These are phyloP conservation scores for Lepraria neglecta DNA, from an alignment of 495 filamentous ascomycete species.

Conservation along the genomic window DNA sequence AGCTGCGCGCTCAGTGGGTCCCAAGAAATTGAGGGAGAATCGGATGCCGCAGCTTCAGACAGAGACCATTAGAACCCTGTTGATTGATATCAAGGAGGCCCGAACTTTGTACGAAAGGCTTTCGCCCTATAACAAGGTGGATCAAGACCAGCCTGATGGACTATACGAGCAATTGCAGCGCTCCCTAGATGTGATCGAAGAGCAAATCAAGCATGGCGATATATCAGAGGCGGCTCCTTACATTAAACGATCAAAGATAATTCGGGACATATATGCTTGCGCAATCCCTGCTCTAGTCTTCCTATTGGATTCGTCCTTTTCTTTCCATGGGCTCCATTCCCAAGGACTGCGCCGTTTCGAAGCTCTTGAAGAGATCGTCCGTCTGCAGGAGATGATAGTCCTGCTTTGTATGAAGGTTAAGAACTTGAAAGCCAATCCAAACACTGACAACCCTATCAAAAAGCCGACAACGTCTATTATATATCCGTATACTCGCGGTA, in stretches of 20 bases:
- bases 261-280: slow-evolving; percentile 24
- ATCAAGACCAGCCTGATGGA: neutral
- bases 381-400: slow-evolving; percentile 13
- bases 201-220: slow-evolving; percentile 8
- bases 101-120: slow-evolving; percentile 1
- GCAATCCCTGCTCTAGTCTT: slow-evolving; percentile 22
- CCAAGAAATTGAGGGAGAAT: neutral
- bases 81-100: neutral
- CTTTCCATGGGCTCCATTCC: neutral
- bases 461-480: slow-evolving; percentile 11
- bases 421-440: slow-evolving; percentile 20
- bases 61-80: neutral
- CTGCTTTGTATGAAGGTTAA: slow-evolving; percentile 18
- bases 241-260: slow-evolving; percentile 3
- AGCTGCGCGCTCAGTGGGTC: slow-evolving; percentile 5
- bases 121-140: neutral
- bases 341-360: slow-evolving; percentile 5
- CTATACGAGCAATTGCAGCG: neutral
- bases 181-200: slow-evolving; percentile 7
- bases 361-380: slow-evolving; percentile 22
- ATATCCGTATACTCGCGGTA: slow-evolving; percentile 6
- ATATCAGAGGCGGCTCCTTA: neutral
- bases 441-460: slow-evolving; percentile 11
- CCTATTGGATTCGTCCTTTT: slow-evolving; percentile 15
- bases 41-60: slow-evolving; percentile 10